phyloP scores from a whole-genome alignment of 2,329 filamentous ascomycete genomes.

The Colletotrichum theobromicola region DNA sequence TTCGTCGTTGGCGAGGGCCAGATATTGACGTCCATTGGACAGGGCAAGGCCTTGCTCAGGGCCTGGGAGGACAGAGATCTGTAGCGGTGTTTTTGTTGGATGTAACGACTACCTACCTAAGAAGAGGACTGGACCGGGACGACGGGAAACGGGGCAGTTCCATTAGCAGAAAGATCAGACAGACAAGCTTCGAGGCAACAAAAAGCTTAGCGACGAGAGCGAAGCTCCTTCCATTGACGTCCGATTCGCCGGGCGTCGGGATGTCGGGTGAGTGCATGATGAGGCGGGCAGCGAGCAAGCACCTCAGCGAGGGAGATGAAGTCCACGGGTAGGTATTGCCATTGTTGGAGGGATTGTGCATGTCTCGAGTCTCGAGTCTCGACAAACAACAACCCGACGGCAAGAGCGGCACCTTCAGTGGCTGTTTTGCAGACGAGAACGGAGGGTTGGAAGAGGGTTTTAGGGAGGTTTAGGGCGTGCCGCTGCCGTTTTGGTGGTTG shows the following conservation, averaged over 20 bases:
- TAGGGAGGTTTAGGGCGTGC: background rate
- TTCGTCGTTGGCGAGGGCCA: background rate
- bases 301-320: background rate
- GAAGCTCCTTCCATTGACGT: background rate
- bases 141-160: background rate
- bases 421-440: conserved; percentile 5
- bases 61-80: background rate
- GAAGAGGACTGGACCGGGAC: background rate
- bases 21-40: background rate
- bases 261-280: background rate
- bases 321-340: background rate
- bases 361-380: background rate
- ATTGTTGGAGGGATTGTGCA: background rate
- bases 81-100: background rate
- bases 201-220: conserved; percentile 17
- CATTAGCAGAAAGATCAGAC: conserved; percentile 14
- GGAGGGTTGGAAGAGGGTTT: background rate
- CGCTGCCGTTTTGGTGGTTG: conserved; percentile 1
- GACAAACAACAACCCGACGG: conserved; percentile 9
- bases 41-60: background rate
- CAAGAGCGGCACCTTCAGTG: conserved; percentile 4
- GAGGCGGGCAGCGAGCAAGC: background rate
- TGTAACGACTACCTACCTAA: background rate
- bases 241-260: background rate
- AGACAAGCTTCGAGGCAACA: conserved; percentile 21